Evolutionary conservation across 257 asterid species (phyloP), one percentile per base, ranked within the genome.

Genomic region (Capsicum chinense): DNA sequence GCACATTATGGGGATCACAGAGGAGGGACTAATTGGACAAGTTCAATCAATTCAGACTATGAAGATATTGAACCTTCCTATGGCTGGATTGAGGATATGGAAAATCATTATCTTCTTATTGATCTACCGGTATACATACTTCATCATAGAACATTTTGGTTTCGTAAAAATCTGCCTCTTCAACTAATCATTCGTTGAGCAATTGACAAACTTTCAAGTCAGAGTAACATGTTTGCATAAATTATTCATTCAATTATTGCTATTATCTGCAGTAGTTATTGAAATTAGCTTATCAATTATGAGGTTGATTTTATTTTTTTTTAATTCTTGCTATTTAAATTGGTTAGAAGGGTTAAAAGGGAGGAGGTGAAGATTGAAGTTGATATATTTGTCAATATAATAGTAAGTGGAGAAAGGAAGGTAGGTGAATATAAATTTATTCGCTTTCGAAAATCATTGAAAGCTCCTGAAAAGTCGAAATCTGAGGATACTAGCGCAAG

Each of bases 371-470:
- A 56, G 79, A 86, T 88, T 57, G 83, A 83, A 83, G 79, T 85
- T 42, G 88, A 88, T 52, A 52, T 69, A 47, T 7, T 78, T 79
- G 87, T 76, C 33, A 67, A 79, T 52, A 19, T 90, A 69, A 67
- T 26, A n/a, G 85, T 83, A 6, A 86, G 84, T 52, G 92, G 91
- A 85, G 90, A 88, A 59, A 88, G 84, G 71, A 83, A 86, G 9
- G 86, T 79, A 59, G 70, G 60, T 13, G 92, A 78, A 48, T 78
- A 64, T 62, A 88, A 85, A 59, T 80, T 60, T 64, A 63, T 90
- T 33, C 79, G 85, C 3, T 88, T 90, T 83, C 39, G 84, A 47
- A 88, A 85, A 85, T 84, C 88, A 35, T 85, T 33, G 11, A 73
- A 85, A 79, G 84, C 81, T 44, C 91, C 92, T 15, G 88, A 86